These are phyloP conservation scores for Delonix regia DNA, from an alignment of 306 rosid genomes.

Conservation along the genomic window DNA sequence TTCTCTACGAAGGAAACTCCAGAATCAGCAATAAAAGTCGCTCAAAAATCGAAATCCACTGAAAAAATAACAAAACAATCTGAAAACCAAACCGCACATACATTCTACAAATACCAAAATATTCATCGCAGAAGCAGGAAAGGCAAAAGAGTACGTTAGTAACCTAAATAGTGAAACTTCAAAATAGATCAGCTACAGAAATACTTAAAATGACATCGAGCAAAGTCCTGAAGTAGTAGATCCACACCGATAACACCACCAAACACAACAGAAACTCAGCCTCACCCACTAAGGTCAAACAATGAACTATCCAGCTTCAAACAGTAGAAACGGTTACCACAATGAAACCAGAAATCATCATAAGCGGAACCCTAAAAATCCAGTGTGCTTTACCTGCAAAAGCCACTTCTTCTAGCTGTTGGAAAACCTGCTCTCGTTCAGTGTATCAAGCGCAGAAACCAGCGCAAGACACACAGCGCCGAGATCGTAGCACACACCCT, in stretches of 20 bases:
- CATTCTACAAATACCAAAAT: neutral
- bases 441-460: neutral
- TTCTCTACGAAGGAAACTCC: neutral
- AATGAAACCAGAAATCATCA: neutral
- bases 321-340: neutral
- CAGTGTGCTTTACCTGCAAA: conserved; percentile 4
- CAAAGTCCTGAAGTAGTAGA: neutral
- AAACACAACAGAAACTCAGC: neutral
- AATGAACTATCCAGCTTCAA: neutral
- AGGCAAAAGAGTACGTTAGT: neutral
- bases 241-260: neutral
- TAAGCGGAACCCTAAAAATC: conserved; percentile 1
- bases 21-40: neutral
- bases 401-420: neutral
- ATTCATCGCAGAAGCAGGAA: neutral
- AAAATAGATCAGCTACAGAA: neutral
- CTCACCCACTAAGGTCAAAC: neutral
- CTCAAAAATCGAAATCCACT: neutral
- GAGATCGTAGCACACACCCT: neutral
- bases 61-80: conserved; percentile 32
- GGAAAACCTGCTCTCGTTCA: neutral
- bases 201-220: neutral
- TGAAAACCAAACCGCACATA: neutral
- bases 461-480: neutral
- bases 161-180: neutral